phyloP scores from a whole-genome alignment of 176 grass and related monocot species.

The Chrysopogon serrulatus region DNA sequence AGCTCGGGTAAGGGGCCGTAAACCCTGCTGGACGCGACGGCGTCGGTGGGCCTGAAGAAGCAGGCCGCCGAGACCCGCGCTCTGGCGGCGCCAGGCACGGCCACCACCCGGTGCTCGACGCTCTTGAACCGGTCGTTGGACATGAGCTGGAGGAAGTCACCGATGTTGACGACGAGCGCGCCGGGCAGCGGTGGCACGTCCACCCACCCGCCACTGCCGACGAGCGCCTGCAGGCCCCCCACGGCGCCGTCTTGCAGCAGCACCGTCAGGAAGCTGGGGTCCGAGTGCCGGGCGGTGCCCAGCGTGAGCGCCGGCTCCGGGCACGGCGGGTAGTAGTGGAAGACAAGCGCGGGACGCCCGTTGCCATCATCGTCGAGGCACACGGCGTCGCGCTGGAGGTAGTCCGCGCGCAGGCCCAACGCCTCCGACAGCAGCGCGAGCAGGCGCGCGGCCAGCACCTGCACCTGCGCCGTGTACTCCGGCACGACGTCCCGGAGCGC shows the following conservation, averaged over 20 bases:
- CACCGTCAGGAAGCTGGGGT: slow-evolving; percentile 44
- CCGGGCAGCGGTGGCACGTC: not conserved
- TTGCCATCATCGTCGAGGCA: slow-evolving; percentile 32
- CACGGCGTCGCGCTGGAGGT: slow-evolving; percentile 29
- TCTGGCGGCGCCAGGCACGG: too few species aligned
- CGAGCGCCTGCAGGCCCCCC: not conserved
- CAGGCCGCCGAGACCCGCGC: too few species aligned
- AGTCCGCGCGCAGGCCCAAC: not conserved
- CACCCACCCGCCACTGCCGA: not conserved
- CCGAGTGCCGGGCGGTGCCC: slow-evolving; percentile 33
- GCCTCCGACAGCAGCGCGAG: slow-evolving; percentile 53
- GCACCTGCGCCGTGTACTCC: slow-evolving; percentile 11
- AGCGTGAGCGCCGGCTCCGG: slow-evolving; percentile 48
- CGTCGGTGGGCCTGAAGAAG: not conserved
- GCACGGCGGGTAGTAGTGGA: slow-evolving; percentile 57
- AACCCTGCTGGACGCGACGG: not conserved
- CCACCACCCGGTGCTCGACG: not conserved
- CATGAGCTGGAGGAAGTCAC: not conserved
- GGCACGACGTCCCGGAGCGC: slow-evolving; percentile 13
- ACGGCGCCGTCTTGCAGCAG: slow-evolving; percentile 42
- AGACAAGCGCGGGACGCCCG: not conserved
- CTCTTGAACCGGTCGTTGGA: not conserved
- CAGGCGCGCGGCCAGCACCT: slow-evolving; percentile 8
- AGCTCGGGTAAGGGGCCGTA: slow-evolving; percentile 42
- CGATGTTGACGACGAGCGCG: not conserved